A percentile compares a stretch with the other conserved stretches of the same genome.
Evolutionary conservation across 371 early-diverging fungal species (phyloP).

Genomic region (Conidiobolus coronatus): DNA sequence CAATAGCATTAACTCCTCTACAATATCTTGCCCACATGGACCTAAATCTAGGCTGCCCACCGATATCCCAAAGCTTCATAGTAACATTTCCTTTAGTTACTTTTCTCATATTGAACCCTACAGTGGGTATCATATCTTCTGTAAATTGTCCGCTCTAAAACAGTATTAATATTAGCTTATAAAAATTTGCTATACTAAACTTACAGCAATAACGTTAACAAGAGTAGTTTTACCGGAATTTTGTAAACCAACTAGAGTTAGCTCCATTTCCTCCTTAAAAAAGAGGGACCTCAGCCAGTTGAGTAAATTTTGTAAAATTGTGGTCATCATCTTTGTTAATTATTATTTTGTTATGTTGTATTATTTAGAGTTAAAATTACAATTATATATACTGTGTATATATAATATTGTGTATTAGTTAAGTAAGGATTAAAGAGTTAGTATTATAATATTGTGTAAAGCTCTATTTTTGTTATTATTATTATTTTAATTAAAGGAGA

Average conservation of each 20-base stretch:
- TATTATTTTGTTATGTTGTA: no score
- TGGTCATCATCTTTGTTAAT: slow-evolving; percentile 18
- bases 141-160: slow-evolving; percentile 73
- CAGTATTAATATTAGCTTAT: background rate
- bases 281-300: slow-evolving; percentile 86
- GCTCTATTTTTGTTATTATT: no score
- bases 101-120: slow-evolving; percentile 97
- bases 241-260: slow-evolving; percentile 92
- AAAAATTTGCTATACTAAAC: slow-evolving; percentile 10
- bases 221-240: slow-evolving; percentile 95
- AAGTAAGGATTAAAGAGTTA: no score
- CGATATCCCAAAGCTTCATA: slow-evolving; percentile 97
- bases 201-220: slow-evolving; percentile 90
- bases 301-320: slow-evolving; percentile 41
- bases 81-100: slow-evolving; percentile 80
- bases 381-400: no score
- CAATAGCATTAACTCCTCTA: slow-evolving; percentile 90
- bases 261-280: slow-evolving; percentile 94
- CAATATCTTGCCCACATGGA: slow-evolving; percentile 97
- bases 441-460: no score
- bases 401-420: no score
- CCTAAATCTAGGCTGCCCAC: slow-evolving; percentile 71
- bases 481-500: no score
- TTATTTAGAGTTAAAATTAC: no score
- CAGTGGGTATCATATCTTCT: slow-evolving; percentile 94